Base-by-base conservation (phyloP, 1,139 yeast species). In the Candida buenavistaensis region DNA sequence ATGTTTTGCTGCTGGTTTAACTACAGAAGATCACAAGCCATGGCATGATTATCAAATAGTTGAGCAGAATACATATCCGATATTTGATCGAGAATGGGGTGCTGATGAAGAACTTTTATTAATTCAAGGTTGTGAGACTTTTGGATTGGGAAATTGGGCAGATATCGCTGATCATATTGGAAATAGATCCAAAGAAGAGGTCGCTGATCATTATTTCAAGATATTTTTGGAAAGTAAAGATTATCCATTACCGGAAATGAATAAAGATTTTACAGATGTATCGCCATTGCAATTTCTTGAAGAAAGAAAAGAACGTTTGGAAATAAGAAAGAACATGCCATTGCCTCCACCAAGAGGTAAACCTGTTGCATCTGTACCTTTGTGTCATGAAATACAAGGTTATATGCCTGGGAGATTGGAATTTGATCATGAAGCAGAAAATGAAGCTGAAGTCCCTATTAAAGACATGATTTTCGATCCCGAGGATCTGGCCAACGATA, bases 321-420 rank as follows among this genome's bases (percentile, higher is more conserved):
- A 89, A 44, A 72, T 79, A 35, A 71, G 90, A 38, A 64, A 59
- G 44, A 83, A 79, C 43, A 70, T 78, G 46, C 88, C 89, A 17
- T 57, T 79, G 43, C 89, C 90, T 8, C 76, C 77, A 11, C 92
- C 95, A 14, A 89, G 90, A 37, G 78, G 82, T 38, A 90, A 89
- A 55, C 88, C 95, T 2, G 82, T 85, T 33, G 90, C 97, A 0
- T 87, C 96, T 8, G 95, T 86, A 6, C 99, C 99, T 0, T 74
- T 94, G 35, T 90, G 97, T 64, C 97, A 94, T 55, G 97, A 94
- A 53, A 80, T 92, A 43, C 97, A 92, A 59, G 97, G 97, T 3
- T 92, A 82, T 57, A 92, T 94, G 99, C 99, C 99, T 23, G 99
- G 98, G 31, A 78, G 98, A 51, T 68, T 92, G 45, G 99, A 92